Conservation (phyloP, 2,329 filamentous ascomycete species). For the Madurella mycetomatis region DNA sequence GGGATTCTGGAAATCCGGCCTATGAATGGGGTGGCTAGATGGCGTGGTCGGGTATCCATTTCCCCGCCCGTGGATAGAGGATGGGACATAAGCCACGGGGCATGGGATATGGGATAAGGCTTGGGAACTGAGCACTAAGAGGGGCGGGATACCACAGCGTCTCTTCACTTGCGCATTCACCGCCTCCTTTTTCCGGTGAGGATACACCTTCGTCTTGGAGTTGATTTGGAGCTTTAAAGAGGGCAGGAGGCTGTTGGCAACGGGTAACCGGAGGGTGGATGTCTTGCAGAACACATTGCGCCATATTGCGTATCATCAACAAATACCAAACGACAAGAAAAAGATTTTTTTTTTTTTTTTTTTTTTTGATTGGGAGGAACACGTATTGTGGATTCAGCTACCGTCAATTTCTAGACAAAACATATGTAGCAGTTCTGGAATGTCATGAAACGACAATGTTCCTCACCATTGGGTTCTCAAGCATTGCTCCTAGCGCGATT, state of each 20-base stretch:
- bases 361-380: background rate
- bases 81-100: background rate
- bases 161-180: no score
- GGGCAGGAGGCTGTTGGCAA: no score
- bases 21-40: background rate
- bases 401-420: slow-evolving; percentile 8
- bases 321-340: background rate
- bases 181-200: no score
- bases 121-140: background rate
- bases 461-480: background rate
- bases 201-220: no score
- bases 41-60: background rate
- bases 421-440: slow-evolving; percentile 5
- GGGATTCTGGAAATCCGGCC: background rate
- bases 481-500: background rate
- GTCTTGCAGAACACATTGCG: no score
- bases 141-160: no score
- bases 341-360: background rate
- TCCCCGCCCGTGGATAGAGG: background rate
- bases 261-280: no score
- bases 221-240: no score
- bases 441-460: slow-evolving; percentile 10
- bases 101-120: background rate
- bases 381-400: slow-evolving; percentile 6
- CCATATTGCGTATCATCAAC: background rate